Evolutionary conservation across 129 eudicot genomes (phyloP), one percentile per base, ranked within the genome.

Genomic region (Smallanthus sonchifolius): DNA sequence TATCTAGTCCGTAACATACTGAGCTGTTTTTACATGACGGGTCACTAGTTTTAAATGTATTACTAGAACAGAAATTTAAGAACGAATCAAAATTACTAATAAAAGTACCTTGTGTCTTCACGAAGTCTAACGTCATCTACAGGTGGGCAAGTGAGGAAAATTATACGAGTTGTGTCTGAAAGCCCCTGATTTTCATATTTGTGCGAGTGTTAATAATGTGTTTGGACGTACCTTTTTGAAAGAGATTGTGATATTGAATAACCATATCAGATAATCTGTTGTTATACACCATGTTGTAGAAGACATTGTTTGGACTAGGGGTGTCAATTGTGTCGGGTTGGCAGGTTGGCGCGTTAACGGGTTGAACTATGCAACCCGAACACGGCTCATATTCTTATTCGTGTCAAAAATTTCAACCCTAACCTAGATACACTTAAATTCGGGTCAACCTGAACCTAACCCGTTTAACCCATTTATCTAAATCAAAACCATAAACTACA

Each of bases 111-210:
- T 43, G 83, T 80, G 74, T 20, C 85, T 80, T 88, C 87, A 52
- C 84, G 72, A 76, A 89, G 52, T 73, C 68, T 82, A 66, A 65
- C 93, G 78, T 92, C 97, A 14, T 87, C 81, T n/a, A 88, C 91
- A 3, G 97, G 97, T 73, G 97, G 96, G 76, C 83, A 84, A 78
- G 81, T 89, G 74, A 88, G 96, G 74, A 89, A 84, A 64, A 92
- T 79, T 15, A 88, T 13, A 34, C 92, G 92, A 52, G 84, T 91
- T 28, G 81, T 80, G 40, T 88, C 90, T 65, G 97, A 91, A 81
- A 91, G 97, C 74, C 84, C 76, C 96, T 91, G 89, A 39, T 57
- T 80, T 84, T 69, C 57, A 66, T 24, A 74, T 45, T 60, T 36
- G 62, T n/a, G 83, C 70, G 35, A 67, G 56, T 73, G 28, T 70